Evolutionary conservation across 805 yeast species (phyloP).

Genomic region (Hermanozyma aechmeae): DNA sequence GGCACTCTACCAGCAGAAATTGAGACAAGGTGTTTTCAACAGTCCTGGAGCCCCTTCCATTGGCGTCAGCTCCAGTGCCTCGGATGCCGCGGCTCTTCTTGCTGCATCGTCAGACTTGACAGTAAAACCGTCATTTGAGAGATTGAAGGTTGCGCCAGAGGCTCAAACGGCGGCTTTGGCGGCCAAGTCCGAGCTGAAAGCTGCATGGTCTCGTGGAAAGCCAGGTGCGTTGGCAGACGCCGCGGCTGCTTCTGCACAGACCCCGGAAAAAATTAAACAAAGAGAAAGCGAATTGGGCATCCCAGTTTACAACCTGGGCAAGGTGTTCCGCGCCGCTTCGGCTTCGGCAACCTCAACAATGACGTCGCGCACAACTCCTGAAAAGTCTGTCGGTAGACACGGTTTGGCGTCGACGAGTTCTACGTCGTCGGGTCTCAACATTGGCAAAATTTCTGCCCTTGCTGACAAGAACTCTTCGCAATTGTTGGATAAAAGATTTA

Average conservation of each 20-base stretch:
- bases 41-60: conserved; percentile 35
- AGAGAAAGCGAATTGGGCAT: conserved; percentile 20
- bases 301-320: conserved; percentile 19
- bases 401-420: conserved; percentile 23
- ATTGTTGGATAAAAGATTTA: conserved; percentile 31
- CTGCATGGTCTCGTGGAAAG: conserved; percentile 38
- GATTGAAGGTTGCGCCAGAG: conserved; percentile 43
- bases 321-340: conserved; percentile 24
- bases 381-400: conserved; percentile 19
- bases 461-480: conserved; percentile 32
- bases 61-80: conserved; percentile 62
- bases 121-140: conserved; percentile 52
- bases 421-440: conserved; percentile 17
- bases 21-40: conserved; percentile 61
- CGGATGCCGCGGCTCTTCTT: conserved; percentile 69
- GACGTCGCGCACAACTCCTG: conserved; percentile 38
- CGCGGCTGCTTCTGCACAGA: conserved; percentile 34
- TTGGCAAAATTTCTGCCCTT: conserved; percentile 22
- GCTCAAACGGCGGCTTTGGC: conserved; percentile 60
- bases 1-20: conserved; percentile 65
- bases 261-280: too few relatives aligned
- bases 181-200: conserved; percentile 33
- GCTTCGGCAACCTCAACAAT: conserved; percentile 35
- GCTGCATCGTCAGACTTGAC: conserved; percentile 61
- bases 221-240: conserved; percentile 40